Evolutionary conservation across 441 rosid species (phyloP).

Genomic region (Viola pubescens): DNA sequence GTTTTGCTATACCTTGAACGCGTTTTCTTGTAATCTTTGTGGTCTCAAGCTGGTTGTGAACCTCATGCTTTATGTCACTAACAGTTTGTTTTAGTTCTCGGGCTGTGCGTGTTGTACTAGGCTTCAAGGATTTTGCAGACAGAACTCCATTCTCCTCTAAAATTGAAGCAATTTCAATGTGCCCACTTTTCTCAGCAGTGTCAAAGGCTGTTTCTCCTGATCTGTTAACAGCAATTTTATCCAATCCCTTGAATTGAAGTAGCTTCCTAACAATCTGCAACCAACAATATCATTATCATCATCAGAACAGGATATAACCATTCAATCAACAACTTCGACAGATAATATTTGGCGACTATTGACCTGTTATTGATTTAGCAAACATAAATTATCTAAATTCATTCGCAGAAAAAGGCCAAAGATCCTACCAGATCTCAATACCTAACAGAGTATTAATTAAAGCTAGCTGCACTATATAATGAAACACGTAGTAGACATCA

Average conservation of each 20-base stretch:
- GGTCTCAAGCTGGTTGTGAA: conserved; percentile 77
- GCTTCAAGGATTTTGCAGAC: conserved; percentile 47
- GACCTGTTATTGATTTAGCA: too few relatives aligned
- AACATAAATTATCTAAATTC: too few relatives aligned
- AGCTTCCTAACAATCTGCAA: conserved; percentile 68
- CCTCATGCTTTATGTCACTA: conserved; percentile 90
- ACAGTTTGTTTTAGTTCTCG: conserved; percentile 81
- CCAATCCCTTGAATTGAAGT: conserved; percentile 38
- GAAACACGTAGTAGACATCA: neutral
- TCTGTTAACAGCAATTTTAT: conserved; percentile 49
- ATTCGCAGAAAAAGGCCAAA: too few relatives aligned
- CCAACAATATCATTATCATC: neutral
- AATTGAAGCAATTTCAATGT: conserved; percentile 39
- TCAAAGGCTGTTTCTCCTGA: conserved; percentile 74
- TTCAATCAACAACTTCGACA: conserved; percentile 15
- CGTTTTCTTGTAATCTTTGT: conserved; percentile 61
- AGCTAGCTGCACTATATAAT: too few relatives aligned
- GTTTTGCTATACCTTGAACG: conserved; percentile 78
- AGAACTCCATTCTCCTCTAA: conserved; percentile 50
- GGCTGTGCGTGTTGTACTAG: conserved; percentile 30
- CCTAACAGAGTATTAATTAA: too few relatives aligned
- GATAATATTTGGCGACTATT: neutral
- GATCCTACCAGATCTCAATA: too few relatives aligned
- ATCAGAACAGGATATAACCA: neutral
- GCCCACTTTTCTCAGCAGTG: conserved; percentile 75